Evolutionary conservation across 768 basidiomycete species (phyloP).

Genomic region (Brasilioporus rufonigricans): DNA sequence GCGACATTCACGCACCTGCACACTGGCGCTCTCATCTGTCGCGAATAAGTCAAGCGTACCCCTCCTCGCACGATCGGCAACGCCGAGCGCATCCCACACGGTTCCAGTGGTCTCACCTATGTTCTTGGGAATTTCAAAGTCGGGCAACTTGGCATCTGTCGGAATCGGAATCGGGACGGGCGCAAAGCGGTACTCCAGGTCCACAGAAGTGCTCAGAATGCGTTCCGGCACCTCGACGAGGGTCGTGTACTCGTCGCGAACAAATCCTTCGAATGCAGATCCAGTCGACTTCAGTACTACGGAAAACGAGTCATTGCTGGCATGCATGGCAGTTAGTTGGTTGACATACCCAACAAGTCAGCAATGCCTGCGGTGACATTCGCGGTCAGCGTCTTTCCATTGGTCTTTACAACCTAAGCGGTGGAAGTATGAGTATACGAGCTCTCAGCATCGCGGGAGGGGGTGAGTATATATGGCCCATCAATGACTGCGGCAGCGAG

Average conservation of each 20-base stretch:
- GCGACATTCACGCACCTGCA: slow-evolving; percentile 58
- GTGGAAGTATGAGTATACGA: background rate
- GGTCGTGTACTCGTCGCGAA: slow-evolving; percentile 88
- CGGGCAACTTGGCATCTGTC: slow-evolving; percentile 49
- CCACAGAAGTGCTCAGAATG: slow-evolving; percentile 86
- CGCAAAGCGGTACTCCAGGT: slow-evolving; percentile 66
- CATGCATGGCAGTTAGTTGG: background rate
- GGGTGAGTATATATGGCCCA: background rate
- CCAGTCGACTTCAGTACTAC: slow-evolving; percentile 89
- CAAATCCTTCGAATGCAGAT: slow-evolving; percentile 78
- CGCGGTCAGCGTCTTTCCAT: slow-evolving; percentile 61
- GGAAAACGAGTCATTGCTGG: background rate
- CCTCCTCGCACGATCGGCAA: slow-evolving; percentile 50
- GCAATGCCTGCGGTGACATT: slow-evolving; percentile 65
- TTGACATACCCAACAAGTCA: slow-evolving; percentile 72
- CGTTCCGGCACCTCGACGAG: slow-evolving; percentile 81
- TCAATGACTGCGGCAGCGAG: background rate
- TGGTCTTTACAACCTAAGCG: slow-evolving; percentile 61
- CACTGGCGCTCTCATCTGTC: slow-evolving; percentile 84
- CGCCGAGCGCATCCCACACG: slow-evolving; percentile 58
- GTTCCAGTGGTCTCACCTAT: slow-evolving; percentile 40
- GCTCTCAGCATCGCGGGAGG: background rate
- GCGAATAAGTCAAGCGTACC: slow-evolving; percentile 83
- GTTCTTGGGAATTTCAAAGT: slow-evolving; percentile 43
- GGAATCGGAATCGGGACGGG: slow-evolving; percentile 47